Base-by-base conservation (phyloP, 169 alveolate species). In the Plasmodium falciparum region DNA sequence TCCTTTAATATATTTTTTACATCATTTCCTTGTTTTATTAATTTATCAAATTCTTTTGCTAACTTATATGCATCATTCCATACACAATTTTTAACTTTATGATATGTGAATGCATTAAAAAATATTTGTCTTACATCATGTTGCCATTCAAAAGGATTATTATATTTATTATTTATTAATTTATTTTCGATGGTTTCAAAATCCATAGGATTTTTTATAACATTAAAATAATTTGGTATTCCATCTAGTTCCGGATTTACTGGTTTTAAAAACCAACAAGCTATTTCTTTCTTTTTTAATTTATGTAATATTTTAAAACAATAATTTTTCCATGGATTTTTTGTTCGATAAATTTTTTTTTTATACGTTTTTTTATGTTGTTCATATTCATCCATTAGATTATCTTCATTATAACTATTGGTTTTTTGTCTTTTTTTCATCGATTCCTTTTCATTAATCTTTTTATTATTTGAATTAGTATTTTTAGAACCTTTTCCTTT, bases 171-270 rank as follows among this genome's bases (percentile, higher is more conserved):
- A 74, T 88, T 88, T 67, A 89, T 59, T 76, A 95, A 76, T 71
- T 94, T 94, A 69, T 74, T 76, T 62, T 94, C 96, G 2, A 95
- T 93, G 3, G 96, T 94, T 66, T 94, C 93, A 61, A 95, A 91
- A 89, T 94, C 97, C 96, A 95, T 94, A 50, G 96, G 96, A 62
- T 92, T 91, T 54, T 83, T 88, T 20, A 93, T 85, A n/a, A 92
- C 66, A 52, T 76, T 88, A 59, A 93, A 93, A 90, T 97, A 97
- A 73, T 95, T 96, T 8, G 97, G 97, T 26, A 95, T 95, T 76
- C 97, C 97, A 86, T 96, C 98, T 71, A 95, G 86, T 45, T 95
- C 97, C 15, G 98, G 97, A 80, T 97, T 98, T 20, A 97, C 97
- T 11, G 98, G 98, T 24, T 96, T 95, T 86, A 96, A 93, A 74